Percentiles rank a stretch among this genome's conserved stretches.
phyloP scores from a whole-genome alignment of 2,329 filamentous ascomycete species.

The Paecilomyces sp. region DNA sequence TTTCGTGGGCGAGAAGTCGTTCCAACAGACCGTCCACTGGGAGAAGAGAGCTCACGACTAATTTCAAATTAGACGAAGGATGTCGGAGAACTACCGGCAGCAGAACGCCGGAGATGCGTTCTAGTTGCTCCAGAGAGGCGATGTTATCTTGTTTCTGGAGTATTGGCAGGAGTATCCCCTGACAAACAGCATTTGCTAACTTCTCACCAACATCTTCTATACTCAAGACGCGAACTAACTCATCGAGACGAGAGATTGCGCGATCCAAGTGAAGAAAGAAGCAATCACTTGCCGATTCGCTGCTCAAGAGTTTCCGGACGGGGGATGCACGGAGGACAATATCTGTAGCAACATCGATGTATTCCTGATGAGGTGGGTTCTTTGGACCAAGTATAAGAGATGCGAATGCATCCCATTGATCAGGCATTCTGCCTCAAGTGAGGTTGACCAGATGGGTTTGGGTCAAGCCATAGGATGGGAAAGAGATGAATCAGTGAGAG shows the following conservation, averaged over 20 bases:
- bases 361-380: not conserved
- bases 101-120: constrained; percentile 5
- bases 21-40: constrained; percentile 3
- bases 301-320: not conserved
- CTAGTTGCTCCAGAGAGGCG: constrained; percentile 1
- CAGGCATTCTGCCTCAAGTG: not conserved
- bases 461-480: not conserved
- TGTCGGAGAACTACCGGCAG: constrained; percentile 5
- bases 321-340: not conserved
- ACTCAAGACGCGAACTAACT: constrained; percentile 4
- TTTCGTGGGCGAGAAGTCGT: constrained; percentile 5
- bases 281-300: not conserved
- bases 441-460: not conserved
- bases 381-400: not conserved
- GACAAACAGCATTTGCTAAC: constrained; percentile 5
- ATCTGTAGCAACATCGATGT: not conserved
- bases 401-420: not conserved
- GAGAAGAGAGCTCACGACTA: constrained; percentile 1
- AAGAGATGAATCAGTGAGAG: not conserved
- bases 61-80: constrained; percentile 1
- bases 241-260: constrained; percentile 6
- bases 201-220: constrained; percentile 1
- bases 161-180: constrained; percentile 3
- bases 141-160: constrained; percentile 2
- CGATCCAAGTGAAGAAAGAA: not conserved